A percentile compares a stretch with the other conserved stretches of the same genome.
Evolutionary conservation across 1,284 basidiomycete species (phyloP).

Genomic region (Ustanciosporium gigantosporum): DNA sequence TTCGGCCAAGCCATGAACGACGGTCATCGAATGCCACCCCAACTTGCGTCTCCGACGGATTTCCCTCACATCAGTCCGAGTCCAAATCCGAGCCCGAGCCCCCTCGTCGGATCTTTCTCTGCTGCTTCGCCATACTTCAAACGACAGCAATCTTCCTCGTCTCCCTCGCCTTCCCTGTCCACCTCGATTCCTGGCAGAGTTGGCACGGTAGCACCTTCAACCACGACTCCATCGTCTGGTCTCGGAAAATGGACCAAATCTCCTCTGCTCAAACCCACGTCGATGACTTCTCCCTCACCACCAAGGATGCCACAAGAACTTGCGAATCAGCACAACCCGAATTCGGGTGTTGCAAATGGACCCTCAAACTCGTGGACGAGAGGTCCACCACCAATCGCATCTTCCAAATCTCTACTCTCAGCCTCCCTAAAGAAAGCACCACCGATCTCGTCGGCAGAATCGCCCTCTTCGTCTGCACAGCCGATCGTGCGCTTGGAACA

Average conservation of each 20-base stretch:
- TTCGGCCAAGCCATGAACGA: conserved; percentile 2
- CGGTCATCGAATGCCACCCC: conserved; percentile 5
- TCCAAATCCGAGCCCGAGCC: conserved; percentile 3
- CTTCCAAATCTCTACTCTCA: background rate
- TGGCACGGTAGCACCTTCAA: too few relatives aligned
- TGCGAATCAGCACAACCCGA: background rate
- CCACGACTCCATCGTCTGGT: too few relatives aligned
- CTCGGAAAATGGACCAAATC: background rate
- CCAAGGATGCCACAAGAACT: background rate
- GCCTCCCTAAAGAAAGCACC: background rate
- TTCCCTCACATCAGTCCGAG: conserved; percentile 5
- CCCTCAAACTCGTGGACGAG: background rate
- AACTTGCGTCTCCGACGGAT: conserved; percentile 8
- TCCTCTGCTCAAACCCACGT: background rate
- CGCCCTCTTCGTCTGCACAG: background rate
- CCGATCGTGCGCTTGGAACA: too few relatives aligned
- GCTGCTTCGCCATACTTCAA: background rate
- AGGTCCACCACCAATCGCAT: background rate
- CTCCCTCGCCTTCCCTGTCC: background rate
- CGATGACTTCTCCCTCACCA: background rate
- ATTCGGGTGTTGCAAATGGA: too few relatives aligned
- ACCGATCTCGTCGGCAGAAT: background rate
- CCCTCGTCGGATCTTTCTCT: background rate
- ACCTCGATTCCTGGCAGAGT: too few relatives aligned
- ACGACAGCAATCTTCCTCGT: background rate